Evolutionary conservation across 306 rosid genomes (phyloP).

Genomic region (Begonia loranthoides): DNA sequence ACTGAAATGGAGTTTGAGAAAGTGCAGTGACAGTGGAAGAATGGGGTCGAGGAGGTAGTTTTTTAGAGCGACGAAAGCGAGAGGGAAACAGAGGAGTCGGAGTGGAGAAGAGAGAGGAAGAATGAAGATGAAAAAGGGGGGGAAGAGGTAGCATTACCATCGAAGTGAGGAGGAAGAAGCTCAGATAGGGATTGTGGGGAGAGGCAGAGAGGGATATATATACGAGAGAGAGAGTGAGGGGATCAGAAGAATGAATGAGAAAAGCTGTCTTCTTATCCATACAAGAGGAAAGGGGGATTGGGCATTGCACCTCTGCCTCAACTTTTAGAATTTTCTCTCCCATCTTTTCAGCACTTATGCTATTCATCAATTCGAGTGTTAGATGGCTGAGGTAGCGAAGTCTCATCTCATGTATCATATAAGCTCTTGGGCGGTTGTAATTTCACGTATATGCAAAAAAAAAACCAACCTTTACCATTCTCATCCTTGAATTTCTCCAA

Average conservation of each 20-base stretch:
- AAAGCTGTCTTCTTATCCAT: conserved; percentile 12
- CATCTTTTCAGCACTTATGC: no score
- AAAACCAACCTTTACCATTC: no score
- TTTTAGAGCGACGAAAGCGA: conserved; percentile 12
- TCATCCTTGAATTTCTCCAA: no score
- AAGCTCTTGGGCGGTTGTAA: no score
- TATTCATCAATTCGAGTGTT: no score
- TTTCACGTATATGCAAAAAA: no score
- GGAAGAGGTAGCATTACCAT: not conserved
- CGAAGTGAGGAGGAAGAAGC: not conserved
- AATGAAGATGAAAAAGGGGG: not conserved
- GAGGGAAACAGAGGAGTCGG: conserved; percentile 12
- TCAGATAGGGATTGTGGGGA: not conserved
- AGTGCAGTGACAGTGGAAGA: conserved; percentile 13
- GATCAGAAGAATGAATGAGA: conserved; percentile 1
- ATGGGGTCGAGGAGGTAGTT: conserved; percentile 1
- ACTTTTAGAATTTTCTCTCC: no score
- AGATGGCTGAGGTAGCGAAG: no score
- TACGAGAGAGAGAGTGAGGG: conserved; percentile 13
- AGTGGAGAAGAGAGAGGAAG: not conserved
- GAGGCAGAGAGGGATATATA: conserved; percentile 13
- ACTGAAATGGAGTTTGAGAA: conserved; percentile 24
- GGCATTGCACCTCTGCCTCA: no score
- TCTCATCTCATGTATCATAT: no score
- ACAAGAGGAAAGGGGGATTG: not conserved